These are phyloP conservation scores for Microbotryomycetes sp. DNA, from an alignment of 1,284 basidiomycete species.

Conservation along the genomic window DNA sequence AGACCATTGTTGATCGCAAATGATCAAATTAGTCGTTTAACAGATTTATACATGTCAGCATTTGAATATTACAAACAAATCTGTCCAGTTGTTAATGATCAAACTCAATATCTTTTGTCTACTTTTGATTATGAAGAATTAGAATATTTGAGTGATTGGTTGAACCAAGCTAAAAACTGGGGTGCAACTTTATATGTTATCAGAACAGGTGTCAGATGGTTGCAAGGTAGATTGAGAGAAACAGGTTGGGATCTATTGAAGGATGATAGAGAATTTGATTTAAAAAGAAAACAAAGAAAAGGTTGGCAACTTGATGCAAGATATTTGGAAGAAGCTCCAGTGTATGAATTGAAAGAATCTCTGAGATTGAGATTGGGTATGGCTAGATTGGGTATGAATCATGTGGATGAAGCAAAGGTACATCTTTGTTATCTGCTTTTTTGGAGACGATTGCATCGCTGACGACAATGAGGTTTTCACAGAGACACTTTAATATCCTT, in stretches of 20 bases:
- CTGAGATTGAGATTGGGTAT: constrained; percentile 80
- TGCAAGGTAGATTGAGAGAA: constrained; percentile 71
- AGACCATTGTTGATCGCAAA: constrained; percentile 69
- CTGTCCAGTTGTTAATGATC: constrained; percentile 36
- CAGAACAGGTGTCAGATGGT: constrained; percentile 73
- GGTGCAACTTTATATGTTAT: constrained; percentile 65
- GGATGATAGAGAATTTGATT: constrained; percentile 84
- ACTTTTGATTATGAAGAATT: constrained; percentile 45
- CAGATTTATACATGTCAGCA: constrained; percentile 59
- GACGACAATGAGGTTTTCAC: constrained; percentile 4
- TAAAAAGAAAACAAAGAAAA: constrained; percentile 43
- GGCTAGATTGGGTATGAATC: constrained; percentile 71
- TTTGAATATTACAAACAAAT: constrained; percentile 46
- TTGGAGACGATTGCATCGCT: background rate
- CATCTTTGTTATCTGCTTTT: constrained; percentile 32
- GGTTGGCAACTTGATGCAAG: constrained; percentile 40
- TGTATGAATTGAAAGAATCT: constrained; percentile 67
- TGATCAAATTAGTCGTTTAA: constrained; percentile 58
- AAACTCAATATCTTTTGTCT: constrained; percentile 16
- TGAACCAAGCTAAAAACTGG: constrained; percentile 63
- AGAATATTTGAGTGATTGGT: constrained; percentile 73
- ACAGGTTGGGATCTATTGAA: constrained; percentile 72
- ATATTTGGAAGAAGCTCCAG: constrained; percentile 41
- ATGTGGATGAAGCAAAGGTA: constrained; percentile 75
- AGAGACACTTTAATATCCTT: constrained; percentile 71